Conservation (phyloP, 129 eudicot genomes). For the Tanacetum coccineum region DNA sequence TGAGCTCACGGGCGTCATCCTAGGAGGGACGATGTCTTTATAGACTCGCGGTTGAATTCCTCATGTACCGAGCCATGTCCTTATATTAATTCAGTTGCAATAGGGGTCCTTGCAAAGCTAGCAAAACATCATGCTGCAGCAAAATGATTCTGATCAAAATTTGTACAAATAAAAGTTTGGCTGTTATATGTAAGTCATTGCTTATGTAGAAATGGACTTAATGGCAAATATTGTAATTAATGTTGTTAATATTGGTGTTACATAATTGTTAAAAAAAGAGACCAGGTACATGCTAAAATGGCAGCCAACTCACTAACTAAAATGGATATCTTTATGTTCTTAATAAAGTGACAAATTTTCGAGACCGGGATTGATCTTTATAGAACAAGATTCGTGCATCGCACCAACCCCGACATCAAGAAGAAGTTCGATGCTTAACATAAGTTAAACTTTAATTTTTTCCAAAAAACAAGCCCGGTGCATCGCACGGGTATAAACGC, state of each 20-base stretch:
- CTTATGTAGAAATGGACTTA: conserved; percentile 11
- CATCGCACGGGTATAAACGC: too few relatives aligned
- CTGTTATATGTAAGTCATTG: neutral
- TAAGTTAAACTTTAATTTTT: too few relatives aligned
- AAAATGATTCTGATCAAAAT: conserved; percentile 15
- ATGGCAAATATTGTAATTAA: conserved; percentile 9
- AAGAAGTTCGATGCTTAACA: too few relatives aligned
- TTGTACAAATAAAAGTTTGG: conserved; percentile 10
- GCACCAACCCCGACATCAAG: too few relatives aligned
- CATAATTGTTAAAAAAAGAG: too few relatives aligned
- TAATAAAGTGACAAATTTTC: too few relatives aligned
- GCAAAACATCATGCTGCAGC: conserved; percentile 34
- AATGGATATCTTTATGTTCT: too few relatives aligned
- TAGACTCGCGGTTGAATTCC: conserved; percentile 49
- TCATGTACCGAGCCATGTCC: conserved; percentile 67
- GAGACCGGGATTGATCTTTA: too few relatives aligned
- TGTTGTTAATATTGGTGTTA: neutral
- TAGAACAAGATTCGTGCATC: too few relatives aligned
- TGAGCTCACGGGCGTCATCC: conserved; percentile 85
- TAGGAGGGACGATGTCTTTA: conserved; percentile 61
- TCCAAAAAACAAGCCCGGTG: too few relatives aligned
- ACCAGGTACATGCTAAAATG: too few relatives aligned
- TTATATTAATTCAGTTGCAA: conserved; percentile 59
- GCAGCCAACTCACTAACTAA: too few relatives aligned
- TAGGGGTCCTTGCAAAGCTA: conserved; percentile 73